Conservation (phyloP, 2,329 filamentous ascomycete genomes). For the Elsinoe australis region DNA sequence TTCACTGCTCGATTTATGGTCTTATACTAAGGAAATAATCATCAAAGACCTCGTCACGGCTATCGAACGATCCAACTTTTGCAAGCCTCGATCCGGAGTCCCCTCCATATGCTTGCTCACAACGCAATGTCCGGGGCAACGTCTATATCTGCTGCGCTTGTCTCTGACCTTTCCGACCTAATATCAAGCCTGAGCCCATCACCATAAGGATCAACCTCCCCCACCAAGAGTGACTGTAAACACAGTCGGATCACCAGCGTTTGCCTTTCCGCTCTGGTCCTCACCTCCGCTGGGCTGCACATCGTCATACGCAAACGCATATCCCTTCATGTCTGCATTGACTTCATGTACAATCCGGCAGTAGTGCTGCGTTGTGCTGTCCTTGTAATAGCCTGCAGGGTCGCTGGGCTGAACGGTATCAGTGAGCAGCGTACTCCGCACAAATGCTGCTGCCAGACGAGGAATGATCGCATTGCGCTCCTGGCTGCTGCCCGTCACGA, state of each 20-base stretch:
- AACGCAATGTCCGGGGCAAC: too few species aligned
- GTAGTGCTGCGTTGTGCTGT: slow-evolving; percentile 48
- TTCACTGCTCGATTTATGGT: too few species aligned
- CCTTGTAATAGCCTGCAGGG: slow-evolving; percentile 30
- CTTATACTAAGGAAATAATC: too few species aligned
- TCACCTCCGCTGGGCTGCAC: slow-evolving; percentile 52
- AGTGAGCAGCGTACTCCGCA: slow-evolving; percentile 60
- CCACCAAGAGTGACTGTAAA: slow-evolving; percentile 45
- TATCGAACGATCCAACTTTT: too few species aligned
- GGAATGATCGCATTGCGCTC: slow-evolving; percentile 58
- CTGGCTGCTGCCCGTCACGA: slow-evolving; percentile 40
- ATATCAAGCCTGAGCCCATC: too few species aligned
- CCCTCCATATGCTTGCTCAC: too few species aligned
- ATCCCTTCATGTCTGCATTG: slow-evolving; percentile 48
- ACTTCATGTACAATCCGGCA: slow-evolving; percentile 51
- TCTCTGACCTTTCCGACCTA: too few species aligned
- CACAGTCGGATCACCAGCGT: slow-evolving; percentile 39
- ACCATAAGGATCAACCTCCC: slow-evolving; percentile 2
- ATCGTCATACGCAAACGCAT: slow-evolving; percentile 61
- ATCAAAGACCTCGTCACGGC: too few species aligned
- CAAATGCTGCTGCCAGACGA: slow-evolving; percentile 68
- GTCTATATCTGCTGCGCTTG: too few species aligned
- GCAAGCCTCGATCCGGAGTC: too few species aligned
- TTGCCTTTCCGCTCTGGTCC: slow-evolving; percentile 49
- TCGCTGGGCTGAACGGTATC: slow-evolving; percentile 34